Conservation (phyloP, 2,329 filamentous ascomycete species). For the Xylariales sp. region DNA sequence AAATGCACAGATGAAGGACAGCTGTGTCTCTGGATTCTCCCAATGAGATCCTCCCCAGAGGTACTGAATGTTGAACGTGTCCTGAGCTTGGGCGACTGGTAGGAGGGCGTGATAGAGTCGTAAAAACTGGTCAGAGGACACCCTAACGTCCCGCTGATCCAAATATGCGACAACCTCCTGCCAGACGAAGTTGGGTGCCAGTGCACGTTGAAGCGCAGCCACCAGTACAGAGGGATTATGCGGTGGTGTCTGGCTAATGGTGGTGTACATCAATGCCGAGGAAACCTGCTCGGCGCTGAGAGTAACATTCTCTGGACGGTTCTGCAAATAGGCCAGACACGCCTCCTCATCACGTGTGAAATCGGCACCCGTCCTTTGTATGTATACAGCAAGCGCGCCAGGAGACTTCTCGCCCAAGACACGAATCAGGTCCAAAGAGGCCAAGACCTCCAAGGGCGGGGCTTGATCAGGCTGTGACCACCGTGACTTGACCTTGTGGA, state of each 20-base stretch:
- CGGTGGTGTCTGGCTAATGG: slow-evolving; percentile 51
- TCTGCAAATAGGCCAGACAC: slow-evolving; percentile 50
- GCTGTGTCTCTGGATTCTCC: slow-evolving; percentile 79
- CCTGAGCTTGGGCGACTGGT: slow-evolving; percentile 56
- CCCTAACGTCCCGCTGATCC: slow-evolving; percentile 70
- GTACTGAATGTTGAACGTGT: slow-evolving; percentile 76
- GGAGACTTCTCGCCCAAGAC: slow-evolving; percentile 55
- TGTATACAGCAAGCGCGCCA: slow-evolving; percentile 57
- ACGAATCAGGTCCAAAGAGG: slow-evolving; percentile 64
- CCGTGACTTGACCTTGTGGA: slow-evolving; percentile 61
- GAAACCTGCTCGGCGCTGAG: slow-evolving; percentile 80
- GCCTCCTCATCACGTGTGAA: slow-evolving; percentile 73
- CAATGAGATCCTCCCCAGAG: slow-evolving; percentile 83
- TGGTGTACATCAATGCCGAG: slow-evolving; percentile 65
- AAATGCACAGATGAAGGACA: slow-evolving; percentile 91
- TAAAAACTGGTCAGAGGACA: slow-evolving; percentile 77
- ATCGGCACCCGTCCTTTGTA: slow-evolving; percentile 70
- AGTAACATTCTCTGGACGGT: slow-evolving; percentile 48
- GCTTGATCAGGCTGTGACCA: slow-evolving; percentile 60
- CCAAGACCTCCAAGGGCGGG: slow-evolving; percentile 66
- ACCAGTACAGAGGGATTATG: slow-evolving; percentile 53
- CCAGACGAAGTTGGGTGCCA: slow-evolving; percentile 63
- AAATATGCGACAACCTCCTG: slow-evolving; percentile 72
- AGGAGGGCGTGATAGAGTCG: slow-evolving; percentile 75
- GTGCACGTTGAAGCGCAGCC: slow-evolving; percentile 56